Base-by-base conservation (phyloP, 495 filamentous ascomycete species). In the Tuber brumale region DNA sequence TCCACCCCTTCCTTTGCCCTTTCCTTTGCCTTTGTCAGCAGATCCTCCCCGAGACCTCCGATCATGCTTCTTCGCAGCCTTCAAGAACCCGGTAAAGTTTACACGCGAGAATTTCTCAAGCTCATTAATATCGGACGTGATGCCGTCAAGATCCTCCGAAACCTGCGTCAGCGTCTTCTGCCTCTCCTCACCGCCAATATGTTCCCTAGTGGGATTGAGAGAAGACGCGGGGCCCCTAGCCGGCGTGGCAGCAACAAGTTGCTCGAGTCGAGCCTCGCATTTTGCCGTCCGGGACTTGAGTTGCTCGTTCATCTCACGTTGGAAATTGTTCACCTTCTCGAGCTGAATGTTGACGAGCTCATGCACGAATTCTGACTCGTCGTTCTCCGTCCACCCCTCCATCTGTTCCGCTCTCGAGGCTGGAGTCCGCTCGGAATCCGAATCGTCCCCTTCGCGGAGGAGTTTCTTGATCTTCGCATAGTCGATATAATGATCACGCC, bases 1-100 rank as follows among this genome's bases (percentile, higher is more conserved):
- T 12, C 72, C 75, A 9, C 79, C 69, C 71, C 71, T 78, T 27
- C 75, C 81, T 71, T 83, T 83, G 1, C 76, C 81, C 37, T 83
- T 83, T 37, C 76, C 79, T 35, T 79, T 77, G 37, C 69, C 81
- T 45, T 75, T 80, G 10, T 66, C 83, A 86, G 78, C 88, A 82
- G 84, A 89, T 66, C 27, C 57, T 16, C 81, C 81, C 72, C 91
- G 94, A 70, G 94, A 90, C 84, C 93, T 95, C 70, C 95, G 91
- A 82, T 99, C 95, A 85, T 99, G 95, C 84, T 99, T 99, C 89
- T 99, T 99, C 39, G 92, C 94, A 41, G 97, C 96, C 86, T 99
- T 99, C 79, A 97, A 88, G 83, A 98, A 97, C 44, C 94, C 96
- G 16, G 96, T 97, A 84, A 97, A 99, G 84, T 99, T 99, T 85